Conservation (phyloP, 805 yeast genomes). For the Clavispora carvajalis region DNA sequence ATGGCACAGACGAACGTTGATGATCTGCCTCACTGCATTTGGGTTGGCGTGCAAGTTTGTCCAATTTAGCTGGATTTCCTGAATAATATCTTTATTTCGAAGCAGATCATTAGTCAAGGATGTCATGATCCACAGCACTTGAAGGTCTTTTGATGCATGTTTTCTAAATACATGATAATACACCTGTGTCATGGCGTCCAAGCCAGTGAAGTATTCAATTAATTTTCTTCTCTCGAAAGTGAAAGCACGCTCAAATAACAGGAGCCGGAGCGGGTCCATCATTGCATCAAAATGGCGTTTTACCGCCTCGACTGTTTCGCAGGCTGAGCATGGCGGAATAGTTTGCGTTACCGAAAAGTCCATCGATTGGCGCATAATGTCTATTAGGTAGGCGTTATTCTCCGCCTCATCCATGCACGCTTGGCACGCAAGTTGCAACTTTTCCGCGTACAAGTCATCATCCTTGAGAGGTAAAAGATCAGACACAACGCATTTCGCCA, state of each 20-base stretch:
- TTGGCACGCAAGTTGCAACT: not conserved
- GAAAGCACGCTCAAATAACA: not conserved
- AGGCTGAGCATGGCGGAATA: not conserved
- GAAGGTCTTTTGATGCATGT: not conserved
- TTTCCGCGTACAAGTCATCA: not conserved
- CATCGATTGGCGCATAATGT: not conserved
- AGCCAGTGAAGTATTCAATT: not conserved
- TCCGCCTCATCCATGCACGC: not conserved
- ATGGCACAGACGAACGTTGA: slow-evolving; percentile 1
- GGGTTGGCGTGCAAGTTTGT: not conserved
- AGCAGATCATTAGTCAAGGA: not conserved
- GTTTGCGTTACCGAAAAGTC: not conserved
- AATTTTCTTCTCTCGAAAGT: not conserved
- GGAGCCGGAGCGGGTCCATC: slow-evolving; percentile 1
- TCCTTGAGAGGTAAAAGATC: not conserved
- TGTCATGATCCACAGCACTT: slow-evolving; percentile 2
- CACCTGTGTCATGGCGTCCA: slow-evolving; percentile 1
- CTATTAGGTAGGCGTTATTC: not conserved
- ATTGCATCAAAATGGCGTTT: not conserved
- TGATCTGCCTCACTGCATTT: not conserved
- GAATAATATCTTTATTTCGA: not conserved
- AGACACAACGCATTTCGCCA: not conserved
- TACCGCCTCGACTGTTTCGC: not conserved
- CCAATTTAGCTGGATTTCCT: slow-evolving; percentile 1
- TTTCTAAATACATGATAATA: not conserved